A percentile compares a stretch with the other conserved stretches of the same genome.
phyloP scores from a whole-genome alignment of 352 stramenopile genomes.

The Globisporangium acanthophoron region DNA sequence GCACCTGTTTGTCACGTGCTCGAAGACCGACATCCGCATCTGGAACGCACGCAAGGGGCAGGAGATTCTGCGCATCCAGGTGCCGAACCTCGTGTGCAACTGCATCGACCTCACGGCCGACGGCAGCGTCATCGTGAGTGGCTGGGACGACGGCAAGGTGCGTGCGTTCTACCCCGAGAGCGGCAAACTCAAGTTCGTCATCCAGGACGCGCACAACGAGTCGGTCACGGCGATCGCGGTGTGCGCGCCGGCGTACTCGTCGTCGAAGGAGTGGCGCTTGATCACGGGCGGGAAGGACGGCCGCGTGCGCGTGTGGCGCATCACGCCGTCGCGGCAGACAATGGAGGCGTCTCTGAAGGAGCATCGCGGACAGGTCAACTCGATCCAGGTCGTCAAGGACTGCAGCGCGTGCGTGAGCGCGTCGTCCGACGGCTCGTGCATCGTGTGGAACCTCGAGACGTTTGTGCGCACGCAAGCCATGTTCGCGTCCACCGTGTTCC shows the following conservation, averaged over 20 bases:
- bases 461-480: conserved; percentile 92
- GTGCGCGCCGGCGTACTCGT: conserved; percentile 58
- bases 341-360: conserved; percentile 96
- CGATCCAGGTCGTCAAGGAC: conserved; percentile 77
- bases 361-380: conserved; percentile 91
- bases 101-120: conserved; percentile 88
- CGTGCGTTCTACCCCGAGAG: conserved; percentile 95
- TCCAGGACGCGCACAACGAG: conserved; percentile 94
- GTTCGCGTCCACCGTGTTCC: conserved; percentile 96
- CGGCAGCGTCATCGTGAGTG: conserved; percentile 90
- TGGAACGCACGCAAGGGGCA: conserved; percentile 91
- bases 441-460: conserved; percentile 95
- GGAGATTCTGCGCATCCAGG: conserved; percentile 96
- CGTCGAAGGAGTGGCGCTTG: conserved; percentile 76
- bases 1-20: conserved; percentile 94
- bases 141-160: conserved; percentile 97
- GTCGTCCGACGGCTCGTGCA: conserved; percentile 88
- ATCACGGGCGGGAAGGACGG: conserved; percentile 94
- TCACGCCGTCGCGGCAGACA: conserved; percentile 88
- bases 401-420: conserved; percentile 72
- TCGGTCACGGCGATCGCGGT: conserved; percentile 92
- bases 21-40: conserved; percentile 93
- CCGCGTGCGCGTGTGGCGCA: conserved; percentile 92
- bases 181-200: conserved; percentile 96
- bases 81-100: conserved; percentile 96